Conservation (phyloP, 306 rosid species). For the Herpetospermum pedunculosum region DNA sequence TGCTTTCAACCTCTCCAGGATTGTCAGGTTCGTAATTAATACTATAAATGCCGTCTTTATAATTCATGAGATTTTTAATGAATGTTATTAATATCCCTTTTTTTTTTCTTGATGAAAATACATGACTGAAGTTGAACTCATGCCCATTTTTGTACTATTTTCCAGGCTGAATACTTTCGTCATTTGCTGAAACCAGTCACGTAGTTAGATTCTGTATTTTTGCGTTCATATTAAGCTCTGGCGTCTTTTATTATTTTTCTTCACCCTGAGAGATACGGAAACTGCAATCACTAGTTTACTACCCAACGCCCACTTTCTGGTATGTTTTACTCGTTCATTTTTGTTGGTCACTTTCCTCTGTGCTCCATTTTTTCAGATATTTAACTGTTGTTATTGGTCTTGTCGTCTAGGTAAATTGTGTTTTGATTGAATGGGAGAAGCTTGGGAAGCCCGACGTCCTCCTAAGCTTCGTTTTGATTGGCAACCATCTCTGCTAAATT, state of each 20-base stretch:
- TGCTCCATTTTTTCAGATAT: neutral
- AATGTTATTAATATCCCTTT: neutral
- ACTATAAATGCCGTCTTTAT: neutral
- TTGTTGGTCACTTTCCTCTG: neutral
- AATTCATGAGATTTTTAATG: neutral
- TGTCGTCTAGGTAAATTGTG: conserved; percentile 17
- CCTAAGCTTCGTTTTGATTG: conserved; percentile 28
- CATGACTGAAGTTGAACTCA: neutral
- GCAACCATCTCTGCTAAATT: conserved; percentile 40
- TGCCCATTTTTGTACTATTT: conserved; percentile 17
- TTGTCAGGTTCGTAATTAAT: conserved; percentile 65
- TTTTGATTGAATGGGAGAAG: conserved; percentile 67
- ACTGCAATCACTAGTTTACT: conserved; percentile 34
- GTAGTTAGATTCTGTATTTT: conserved; percentile 40
- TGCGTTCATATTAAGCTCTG: conserved; percentile 41
- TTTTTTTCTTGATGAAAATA: neutral
- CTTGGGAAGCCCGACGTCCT: conserved; percentile 40
- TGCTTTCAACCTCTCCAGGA: conserved; percentile 97
- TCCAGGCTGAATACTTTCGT: conserved; percentile 98
- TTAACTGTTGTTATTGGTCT: conserved; percentile 2
- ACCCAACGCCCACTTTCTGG: conserved; percentile 56
- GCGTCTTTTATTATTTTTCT: conserved; percentile 49
- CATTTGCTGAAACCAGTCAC: conserved; percentile 96
- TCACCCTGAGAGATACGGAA: conserved; percentile 40
- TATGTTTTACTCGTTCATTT: conserved; percentile 15